Percentiles rank a stretch among this genome's conserved stretches.
Conservation (phyloP, 495 filamentous ascomycete genomes). For the Annulohypoxylon stygium region DNA sequence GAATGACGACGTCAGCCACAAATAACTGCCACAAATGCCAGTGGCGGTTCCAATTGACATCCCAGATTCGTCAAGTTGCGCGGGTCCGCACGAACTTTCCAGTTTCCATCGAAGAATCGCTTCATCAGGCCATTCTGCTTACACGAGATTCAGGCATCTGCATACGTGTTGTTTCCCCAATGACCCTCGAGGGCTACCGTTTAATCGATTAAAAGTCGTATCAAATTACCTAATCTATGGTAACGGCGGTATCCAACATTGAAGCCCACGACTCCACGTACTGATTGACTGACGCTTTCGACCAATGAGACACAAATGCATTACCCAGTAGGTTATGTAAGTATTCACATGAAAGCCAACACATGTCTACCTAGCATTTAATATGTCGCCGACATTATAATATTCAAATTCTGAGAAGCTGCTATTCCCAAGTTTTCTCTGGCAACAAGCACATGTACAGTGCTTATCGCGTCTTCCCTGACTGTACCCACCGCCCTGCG, state of each 20-base stretch:
- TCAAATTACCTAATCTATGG: neutral
- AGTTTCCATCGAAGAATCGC: neutral
- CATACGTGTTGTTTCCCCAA: neutral
- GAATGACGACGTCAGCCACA: slow-evolving; percentile 16
- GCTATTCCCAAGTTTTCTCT: neutral
- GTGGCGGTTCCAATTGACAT: neutral
- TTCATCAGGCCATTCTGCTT: slow-evolving; percentile 1
- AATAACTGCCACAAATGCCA: neutral
- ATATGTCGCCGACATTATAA: neutral
- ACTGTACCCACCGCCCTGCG: neutral
- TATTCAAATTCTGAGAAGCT: neutral
- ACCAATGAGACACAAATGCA: too few relatives aligned
- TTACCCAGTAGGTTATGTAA: too few relatives aligned
- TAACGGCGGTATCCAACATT: too few relatives aligned
- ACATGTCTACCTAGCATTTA: too few relatives aligned
- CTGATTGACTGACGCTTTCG: too few relatives aligned
- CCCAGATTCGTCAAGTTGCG: neutral
- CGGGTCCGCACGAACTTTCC: neutral
- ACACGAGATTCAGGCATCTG: neutral
- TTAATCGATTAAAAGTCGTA: neutral
- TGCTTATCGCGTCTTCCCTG: neutral
- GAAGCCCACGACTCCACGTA: too few relatives aligned
- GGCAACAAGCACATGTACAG: neutral
- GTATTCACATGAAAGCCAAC: too few relatives aligned
- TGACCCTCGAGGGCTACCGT: neutral